Evolutionary conservation across 495 filamentous ascomycete genomes (phyloP).

Genomic region (Penicillium flavigenum): DNA sequence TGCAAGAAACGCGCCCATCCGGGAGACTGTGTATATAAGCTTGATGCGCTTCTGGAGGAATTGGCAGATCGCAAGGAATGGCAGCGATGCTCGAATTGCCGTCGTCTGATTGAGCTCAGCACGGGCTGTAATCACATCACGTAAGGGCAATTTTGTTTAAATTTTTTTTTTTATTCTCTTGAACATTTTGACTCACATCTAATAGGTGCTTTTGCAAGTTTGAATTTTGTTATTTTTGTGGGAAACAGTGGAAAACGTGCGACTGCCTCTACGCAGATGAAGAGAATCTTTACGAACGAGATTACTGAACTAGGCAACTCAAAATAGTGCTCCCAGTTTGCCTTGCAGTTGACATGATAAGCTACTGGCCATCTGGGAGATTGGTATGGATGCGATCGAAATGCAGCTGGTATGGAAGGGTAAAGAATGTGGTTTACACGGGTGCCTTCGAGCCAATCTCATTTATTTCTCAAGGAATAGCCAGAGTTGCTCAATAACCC

Average conservation of each 20-base stretch:
- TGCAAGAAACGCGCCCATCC: constrained; percentile 6
- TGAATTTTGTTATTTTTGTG: constrained; percentile 4
- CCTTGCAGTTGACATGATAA: neutral
- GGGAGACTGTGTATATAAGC: constrained; percentile 6
- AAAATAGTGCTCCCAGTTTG: neutral
- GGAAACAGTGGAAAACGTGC: neutral
- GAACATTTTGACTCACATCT: neutral
- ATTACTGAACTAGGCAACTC: neutral
- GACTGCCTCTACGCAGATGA: neutral
- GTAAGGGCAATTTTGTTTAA: neutral
- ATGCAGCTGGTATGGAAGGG: neutral
- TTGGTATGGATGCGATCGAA: neutral
- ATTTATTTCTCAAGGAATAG: neutral
- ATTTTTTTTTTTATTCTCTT: neutral
- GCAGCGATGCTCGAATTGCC: constrained; percentile 22
- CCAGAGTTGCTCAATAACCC: neutral
- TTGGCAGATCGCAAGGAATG: constrained; percentile 22
- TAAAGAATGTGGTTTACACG: neutral
- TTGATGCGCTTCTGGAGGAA: constrained; percentile 1
- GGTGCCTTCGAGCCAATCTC: neutral
- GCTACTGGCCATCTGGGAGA: neutral
- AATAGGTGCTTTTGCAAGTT: constrained; percentile 4
- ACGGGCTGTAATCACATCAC: constrained; percentile 6
- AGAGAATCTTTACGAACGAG: neutral
- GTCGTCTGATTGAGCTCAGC: constrained; percentile 3